Percentiles rank a stretch among this genome's conserved stretches.
phyloP scores from a whole-genome alignment of 2,329 filamentous ascomycete species.

The Ophiocordyceps robertsii region DNA sequence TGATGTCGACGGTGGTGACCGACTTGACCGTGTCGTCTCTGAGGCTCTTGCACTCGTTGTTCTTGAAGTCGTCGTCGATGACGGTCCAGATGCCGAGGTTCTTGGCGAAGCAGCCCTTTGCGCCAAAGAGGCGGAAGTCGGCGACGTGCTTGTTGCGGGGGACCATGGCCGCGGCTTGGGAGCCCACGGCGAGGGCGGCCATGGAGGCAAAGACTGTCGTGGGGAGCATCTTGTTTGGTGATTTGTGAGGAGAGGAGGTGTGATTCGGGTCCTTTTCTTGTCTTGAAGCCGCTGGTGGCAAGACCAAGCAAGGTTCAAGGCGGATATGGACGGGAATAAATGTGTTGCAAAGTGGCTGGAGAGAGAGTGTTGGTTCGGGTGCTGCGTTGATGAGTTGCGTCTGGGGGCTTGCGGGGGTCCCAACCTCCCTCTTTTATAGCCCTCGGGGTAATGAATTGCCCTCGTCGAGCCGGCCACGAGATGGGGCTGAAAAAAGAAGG shows the following conservation, averaged over 20 bases:
- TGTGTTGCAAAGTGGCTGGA: too few relatives aligned
- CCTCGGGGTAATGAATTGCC: too few relatives aligned
- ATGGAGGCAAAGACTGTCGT: slow-evolving; percentile 3
- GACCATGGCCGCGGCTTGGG: slow-evolving; percentile 6
- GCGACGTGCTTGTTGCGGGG: slow-evolving; percentile 10
- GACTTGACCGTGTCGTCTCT: slow-evolving; percentile 4
- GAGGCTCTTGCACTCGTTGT: slow-evolving; percentile 8
- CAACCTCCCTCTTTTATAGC: too few relatives aligned
- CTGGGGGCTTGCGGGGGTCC: too few relatives aligned
- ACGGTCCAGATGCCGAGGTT: slow-evolving; percentile 14
- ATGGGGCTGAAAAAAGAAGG: neutral
- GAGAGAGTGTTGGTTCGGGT: too few relatives aligned
- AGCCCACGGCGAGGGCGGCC: slow-evolving; percentile 4
- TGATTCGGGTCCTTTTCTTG: too few relatives aligned
- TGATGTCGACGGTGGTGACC: slow-evolving; percentile 5
- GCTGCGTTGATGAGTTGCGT: too few relatives aligned
- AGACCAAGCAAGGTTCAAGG: too few relatives aligned
- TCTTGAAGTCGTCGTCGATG: slow-evolving; percentile 9
- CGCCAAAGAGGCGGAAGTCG: slow-evolving; percentile 12
- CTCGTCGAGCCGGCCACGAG: too few relatives aligned
- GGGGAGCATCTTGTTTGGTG: slow-evolving; percentile 6
- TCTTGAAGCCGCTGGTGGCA: too few relatives aligned
- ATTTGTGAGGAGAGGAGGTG: neutral
- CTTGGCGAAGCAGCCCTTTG: slow-evolving; percentile 5
- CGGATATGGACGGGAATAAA: too few relatives aligned